phyloP scores from a whole-genome alignment of 345 rosid species.

The Cardamine occulta region DNA sequence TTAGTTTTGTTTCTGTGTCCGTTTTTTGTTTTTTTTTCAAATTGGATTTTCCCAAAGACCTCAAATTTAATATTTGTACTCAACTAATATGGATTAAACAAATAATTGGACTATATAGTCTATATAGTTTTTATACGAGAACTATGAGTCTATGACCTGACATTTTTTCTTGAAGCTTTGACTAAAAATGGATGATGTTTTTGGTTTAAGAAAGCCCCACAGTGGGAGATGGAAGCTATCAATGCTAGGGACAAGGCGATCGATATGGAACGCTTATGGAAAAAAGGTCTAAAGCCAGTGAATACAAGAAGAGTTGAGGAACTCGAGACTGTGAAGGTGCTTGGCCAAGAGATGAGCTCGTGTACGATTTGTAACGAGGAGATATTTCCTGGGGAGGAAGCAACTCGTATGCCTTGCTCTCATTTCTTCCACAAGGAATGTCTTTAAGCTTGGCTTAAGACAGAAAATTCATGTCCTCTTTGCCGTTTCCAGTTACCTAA shows the following conservation, averaged over 20 bases:
- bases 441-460: slow-evolving; percentile 24
- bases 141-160: background rate
- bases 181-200: no score
- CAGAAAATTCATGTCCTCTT: slow-evolving; percentile 11
- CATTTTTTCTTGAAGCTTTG: background rate
- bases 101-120: background rate
- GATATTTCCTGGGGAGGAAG: background rate
- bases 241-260: background rate
- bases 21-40: background rate
- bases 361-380: no score
- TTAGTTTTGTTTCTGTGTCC: slow-evolving; percentile 27
- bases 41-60: background rate
- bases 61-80: background rate
- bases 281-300: background rate
- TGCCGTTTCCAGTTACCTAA: slow-evolving; percentile 18
- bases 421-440: slow-evolving; percentile 14
- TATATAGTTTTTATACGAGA: background rate
- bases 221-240: no score
- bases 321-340: no score
- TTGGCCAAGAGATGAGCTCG: no score
- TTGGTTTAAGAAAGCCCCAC: background rate
- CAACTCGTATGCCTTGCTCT: slow-evolving; percentile 21
- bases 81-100: background rate
- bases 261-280: background rate
- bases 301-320: slow-evolving; percentile 12